Conservation (phyloP, 805 yeast species). For the Candida yuanshanica region DNA sequence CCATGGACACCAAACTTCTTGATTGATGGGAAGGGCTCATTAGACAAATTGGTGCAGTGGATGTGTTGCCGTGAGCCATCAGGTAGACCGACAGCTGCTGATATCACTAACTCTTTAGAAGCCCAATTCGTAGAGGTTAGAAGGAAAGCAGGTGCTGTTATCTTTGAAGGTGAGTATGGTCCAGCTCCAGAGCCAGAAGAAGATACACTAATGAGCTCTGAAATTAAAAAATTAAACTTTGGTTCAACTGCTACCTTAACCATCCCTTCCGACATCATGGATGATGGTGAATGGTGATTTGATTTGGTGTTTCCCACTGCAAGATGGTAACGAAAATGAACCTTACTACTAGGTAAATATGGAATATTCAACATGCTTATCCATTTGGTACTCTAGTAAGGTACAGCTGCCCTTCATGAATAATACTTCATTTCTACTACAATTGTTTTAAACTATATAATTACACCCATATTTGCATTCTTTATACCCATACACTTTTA, state of each 20-base stretch:
- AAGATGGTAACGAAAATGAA: too few species aligned
- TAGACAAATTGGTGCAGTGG: conserved; percentile 78
- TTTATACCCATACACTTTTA: too few species aligned
- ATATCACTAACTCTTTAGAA: conserved; percentile 66
- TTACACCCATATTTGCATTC: not conserved
- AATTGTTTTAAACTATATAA: not conserved
- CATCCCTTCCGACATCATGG: conserved; percentile 18
- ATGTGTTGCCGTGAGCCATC: conserved; percentile 85
- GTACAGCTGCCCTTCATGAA: not conserved
- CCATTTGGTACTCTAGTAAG: too few species aligned
- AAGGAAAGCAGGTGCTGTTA: conserved; percentile 87
- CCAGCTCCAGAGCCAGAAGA: conserved; percentile 52
- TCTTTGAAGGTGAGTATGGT: conserved; percentile 94
- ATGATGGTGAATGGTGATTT: conserved; percentile 2
- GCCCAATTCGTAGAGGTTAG: conserved; percentile 71
- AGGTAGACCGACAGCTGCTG: conserved; percentile 73
- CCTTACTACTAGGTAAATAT: too few species aligned
- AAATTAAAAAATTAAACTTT: conserved; percentile 18
- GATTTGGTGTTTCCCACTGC: too few species aligned
- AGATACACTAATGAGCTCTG: conserved; percentile 16
- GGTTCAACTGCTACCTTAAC: conserved; percentile 13
- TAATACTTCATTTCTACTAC: not conserved
- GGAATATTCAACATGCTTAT: too few species aligned
- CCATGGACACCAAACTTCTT: conserved; percentile 85
- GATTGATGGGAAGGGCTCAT: conserved; percentile 59